These are phyloP conservation scores for Penicillium flavigenum DNA, from an alignment of 495 filamentous ascomycete genomes.

Conservation along the genomic window DNA sequence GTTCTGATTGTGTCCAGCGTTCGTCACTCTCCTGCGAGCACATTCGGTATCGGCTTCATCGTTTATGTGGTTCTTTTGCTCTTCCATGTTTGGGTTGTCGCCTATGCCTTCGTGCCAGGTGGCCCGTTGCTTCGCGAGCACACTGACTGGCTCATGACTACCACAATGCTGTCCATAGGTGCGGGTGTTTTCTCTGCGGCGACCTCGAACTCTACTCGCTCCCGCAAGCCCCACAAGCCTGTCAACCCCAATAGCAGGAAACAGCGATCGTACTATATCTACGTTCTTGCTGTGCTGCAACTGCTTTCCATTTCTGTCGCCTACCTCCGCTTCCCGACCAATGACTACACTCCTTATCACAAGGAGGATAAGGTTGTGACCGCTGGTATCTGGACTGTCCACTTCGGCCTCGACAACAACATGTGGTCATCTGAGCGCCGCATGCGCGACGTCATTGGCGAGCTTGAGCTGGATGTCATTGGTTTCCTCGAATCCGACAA, in stretches of 20 bases:
- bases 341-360: conserved; percentile 89
- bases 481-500: conserved; percentile 91
- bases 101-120: conserved; percentile 98
- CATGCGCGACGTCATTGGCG: conserved; percentile 88
- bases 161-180: conserved; percentile 80
- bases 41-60: conserved; percentile 85
- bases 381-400: conserved; percentile 97
- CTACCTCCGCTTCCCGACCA: conserved; percentile 91
- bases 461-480: conserved; percentile 91
- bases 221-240: conserved; percentile 43
- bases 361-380: conserved; percentile 81
- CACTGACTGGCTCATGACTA: conserved; percentile 91
- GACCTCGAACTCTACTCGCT: conserved; percentile 47
- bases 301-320: conserved; percentile 76
- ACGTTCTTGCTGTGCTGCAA: conserved; percentile 70
- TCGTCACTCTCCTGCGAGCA: conserved; percentile 67
- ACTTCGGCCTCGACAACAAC: conserved; percentile 97
- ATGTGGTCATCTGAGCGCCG: conserved; percentile 98
- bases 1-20: conserved; percentile 74
- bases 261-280: conserved; percentile 68
- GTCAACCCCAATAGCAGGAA: conserved; percentile 53
- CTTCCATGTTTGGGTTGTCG: conserved; percentile 97
- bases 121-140: conserved; percentile 90
- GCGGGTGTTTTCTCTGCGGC: conserved; percentile 78
- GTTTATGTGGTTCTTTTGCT: conserved; percentile 89